Evolutionary conservation across 2,329 filamentous ascomycete genomes (phyloP), one percentile per base, ranked within the genome.

Genomic region (Fulvia fulva): DNA sequence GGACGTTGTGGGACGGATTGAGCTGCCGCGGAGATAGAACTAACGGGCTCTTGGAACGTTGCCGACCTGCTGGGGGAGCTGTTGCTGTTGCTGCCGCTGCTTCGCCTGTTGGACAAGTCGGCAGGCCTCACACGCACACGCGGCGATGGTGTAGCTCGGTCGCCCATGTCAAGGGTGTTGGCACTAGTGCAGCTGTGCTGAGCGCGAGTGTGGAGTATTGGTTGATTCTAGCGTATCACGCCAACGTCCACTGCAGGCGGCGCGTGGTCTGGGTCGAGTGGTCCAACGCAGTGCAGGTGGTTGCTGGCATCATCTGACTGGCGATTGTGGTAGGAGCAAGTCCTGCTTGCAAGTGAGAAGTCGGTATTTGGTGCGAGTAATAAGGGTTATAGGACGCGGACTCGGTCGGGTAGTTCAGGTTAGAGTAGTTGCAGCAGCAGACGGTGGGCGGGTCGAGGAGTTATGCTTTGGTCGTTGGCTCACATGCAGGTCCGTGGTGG

Each of bases 1-100:
- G 59, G 56, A 25, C 50, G 56, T 30, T 51, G 57, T 30, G 30
- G 25, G 16, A 30, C 23, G 21, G 47, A 32, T 2, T 50, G 30
- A 16, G 41, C 23, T 43, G 56, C 32, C 19, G 56, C 26, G 46
- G 58, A 28, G 11, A n/a, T 32, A n/a, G n/a, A n/a, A n/a, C n/a
- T n/a, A 12, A 19, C 26, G n/a, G 47, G 47, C 26, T 50, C 47
- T 32, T 32, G 47, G 26, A 50, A 50, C n/a, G 26, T 50, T 21
- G 26, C 12, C 12, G 47, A 50, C 25, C 22, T 50, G 25, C 22
- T 50, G 25, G 47, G 2, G 22, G 3, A 50, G 23, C 22, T 50
- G 11, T 50, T 50, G 26, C 23, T 49, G 6, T 9, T 23, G 9
- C 26, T 25, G 45, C n/a, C n/a, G n/a, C n/a, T n/a, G n/a, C 26